Evolutionary conservation across 352 stramenopile genomes (phyloP).

Genomic region (Phytopythium vexans): DNA sequence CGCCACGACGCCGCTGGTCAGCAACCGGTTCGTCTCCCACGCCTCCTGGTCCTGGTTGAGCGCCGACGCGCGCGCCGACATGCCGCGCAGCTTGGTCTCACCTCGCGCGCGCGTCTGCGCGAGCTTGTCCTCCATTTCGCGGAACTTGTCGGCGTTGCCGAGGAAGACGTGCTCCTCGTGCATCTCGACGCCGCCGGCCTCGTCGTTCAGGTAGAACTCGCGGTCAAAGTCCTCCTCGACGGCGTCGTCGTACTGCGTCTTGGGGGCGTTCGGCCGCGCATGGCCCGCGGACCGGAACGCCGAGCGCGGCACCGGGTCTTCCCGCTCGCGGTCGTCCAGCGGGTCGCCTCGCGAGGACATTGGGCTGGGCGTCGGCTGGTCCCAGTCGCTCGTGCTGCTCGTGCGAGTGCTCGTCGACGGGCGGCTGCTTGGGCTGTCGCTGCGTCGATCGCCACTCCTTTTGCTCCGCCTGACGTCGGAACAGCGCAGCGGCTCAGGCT

Average conservation of each 20-base stretch:
- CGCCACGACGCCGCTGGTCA: slow-evolving; percentile 93
- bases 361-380: slow-evolving; percentile 43
- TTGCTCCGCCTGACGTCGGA: slow-evolving; percentile 5
- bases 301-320: too few species aligned
- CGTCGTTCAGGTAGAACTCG: slow-evolving; percentile 94
- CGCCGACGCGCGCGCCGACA: slow-evolving; percentile 89
- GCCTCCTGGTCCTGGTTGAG: slow-evolving; percentile 96
- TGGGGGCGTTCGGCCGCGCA: slow-evolving; percentile 33
- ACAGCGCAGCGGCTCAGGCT: slow-evolving; percentile 63
- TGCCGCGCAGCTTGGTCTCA: slow-evolving; percentile 88
- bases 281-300: neutral
- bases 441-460: slow-evolving; percentile 1
- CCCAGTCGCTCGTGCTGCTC: slow-evolving; percentile 46
- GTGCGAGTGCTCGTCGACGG: slow-evolving; percentile 8
- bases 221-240: slow-evolving; percentile 93
- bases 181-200: slow-evolving; percentile 54
- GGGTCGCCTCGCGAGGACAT: slow-evolving; percentile 6
- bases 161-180: slow-evolving; percentile 87
- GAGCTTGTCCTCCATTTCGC: slow-evolving; percentile 89
- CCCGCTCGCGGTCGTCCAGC: neutral
- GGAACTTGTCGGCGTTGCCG: slow-evolving; percentile 90
- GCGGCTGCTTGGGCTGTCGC: slow-evolving; percentile 1
- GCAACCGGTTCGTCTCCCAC: slow-evolving; percentile 97
- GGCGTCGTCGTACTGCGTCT: slow-evolving; percentile 77
- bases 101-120: slow-evolving; percentile 68